phyloP scores from a whole-genome alignment of 345 rosid genomes.

The Pelargonium nanum region DNA sequence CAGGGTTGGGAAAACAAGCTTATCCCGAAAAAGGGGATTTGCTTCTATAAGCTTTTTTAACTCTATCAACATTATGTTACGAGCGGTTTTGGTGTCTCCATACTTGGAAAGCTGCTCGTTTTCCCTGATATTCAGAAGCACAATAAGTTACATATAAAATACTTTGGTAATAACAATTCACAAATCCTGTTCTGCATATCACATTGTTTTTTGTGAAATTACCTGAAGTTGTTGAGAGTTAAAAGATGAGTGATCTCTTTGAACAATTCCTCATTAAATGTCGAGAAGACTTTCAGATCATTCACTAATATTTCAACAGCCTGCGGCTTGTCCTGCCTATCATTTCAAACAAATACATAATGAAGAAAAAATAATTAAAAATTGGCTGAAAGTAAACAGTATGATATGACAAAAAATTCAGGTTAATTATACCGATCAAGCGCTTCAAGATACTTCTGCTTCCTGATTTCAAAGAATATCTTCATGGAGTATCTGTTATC shows the following conservation, averaged over 20 bases:
- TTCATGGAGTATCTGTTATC: slow-evolving; percentile 76
- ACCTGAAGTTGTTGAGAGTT: slow-evolving; percentile 80
- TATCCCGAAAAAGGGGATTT: slow-evolving; percentile 69
- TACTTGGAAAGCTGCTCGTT: slow-evolving; percentile 68
- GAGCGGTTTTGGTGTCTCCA: slow-evolving; percentile 65
- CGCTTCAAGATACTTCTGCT: slow-evolving; percentile 89
- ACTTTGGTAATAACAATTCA: not conserved
- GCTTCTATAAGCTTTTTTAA: slow-evolving; percentile 64
- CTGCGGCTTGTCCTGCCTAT: slow-evolving; percentile 2
- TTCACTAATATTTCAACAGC: slow-evolving; percentile 5
- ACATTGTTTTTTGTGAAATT: slow-evolving; percentile 1
- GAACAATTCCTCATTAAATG: not conserved
- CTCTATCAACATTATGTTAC: slow-evolving; percentile 55
- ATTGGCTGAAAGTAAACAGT: not conserved
- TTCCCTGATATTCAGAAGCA: slow-evolving; percentile 33
- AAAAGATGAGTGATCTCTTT: slow-evolving; percentile 58
- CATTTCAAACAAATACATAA: not conserved
- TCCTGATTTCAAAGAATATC: slow-evolving; percentile 81
- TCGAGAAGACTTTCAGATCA: slow-evolving; percentile 4
- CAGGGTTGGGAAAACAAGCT: slow-evolving; percentile 54
- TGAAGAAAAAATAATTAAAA: not conserved
- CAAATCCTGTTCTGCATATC: not conserved
- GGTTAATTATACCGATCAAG: slow-evolving; percentile 57
- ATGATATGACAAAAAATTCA: not conserved
- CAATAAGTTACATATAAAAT: not conserved